Evolutionary conservation across 441 rosid species (phyloP), one percentile per base, ranked within the genome.

Genomic region (Erysimum cheiri): DNA sequence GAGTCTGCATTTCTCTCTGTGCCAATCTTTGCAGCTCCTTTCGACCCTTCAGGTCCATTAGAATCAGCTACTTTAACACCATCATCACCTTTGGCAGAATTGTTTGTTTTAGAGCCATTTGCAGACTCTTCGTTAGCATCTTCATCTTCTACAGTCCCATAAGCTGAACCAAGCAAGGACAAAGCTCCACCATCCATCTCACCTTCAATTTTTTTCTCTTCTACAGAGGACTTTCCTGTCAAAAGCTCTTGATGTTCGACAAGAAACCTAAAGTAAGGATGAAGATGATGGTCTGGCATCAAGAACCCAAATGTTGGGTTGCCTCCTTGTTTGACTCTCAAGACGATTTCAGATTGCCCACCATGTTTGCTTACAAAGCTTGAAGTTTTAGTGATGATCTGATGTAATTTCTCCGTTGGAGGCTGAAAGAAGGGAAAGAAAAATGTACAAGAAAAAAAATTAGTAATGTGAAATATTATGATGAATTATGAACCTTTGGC

Each of bases 271-370:
- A 84, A 92, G 77, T 94, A 94, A 35, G 92, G 84, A 74, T 94
- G 94, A 72, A 92, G 97, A 68, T 58, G 83, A 78, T 94, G 96
- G 77, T 88, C 93, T 17, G 99, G 98, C 92, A 94, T 89, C 84
- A 94, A 78, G 83, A 94, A 94, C 52, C 99, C 97, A 84, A 94
- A 94, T 10, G 96, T 79, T 49, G 98, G 98, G 75, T 94, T 94
- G 87, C 84, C 89, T 66, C 99, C 99, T 64, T 92, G 99, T 80
- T 90, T 94, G 76, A 94, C 99, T 84, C 99, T 87, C 88, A 94
- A 76, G 76, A 94, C 83, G 72, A 92, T 92, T 80, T 94, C 99
- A n/a, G 98, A 86, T 70, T 94, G 99, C 33, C 89, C 99, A 28
- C 99, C 98, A 82, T 92, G 85, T 71, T 76, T 83, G 85, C 90